These are phyloP conservation scores for Penicillium freii DNA, from an alignment of 2,329 filamentous ascomycete genomes.

Conservation along the genomic window DNA sequence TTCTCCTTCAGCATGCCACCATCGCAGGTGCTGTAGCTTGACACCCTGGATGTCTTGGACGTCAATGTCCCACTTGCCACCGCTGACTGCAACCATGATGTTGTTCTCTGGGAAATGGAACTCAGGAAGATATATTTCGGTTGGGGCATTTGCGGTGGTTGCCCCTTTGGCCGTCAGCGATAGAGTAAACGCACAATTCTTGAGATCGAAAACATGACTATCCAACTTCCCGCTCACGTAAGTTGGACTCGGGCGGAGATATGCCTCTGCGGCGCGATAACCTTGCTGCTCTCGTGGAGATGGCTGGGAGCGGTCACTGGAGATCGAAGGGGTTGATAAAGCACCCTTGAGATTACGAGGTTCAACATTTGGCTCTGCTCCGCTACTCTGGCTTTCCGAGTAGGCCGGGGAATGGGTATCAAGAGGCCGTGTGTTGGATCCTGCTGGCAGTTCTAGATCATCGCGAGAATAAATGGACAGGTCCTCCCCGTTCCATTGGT, in stretches of 20 bases:
- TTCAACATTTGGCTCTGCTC: slow-evolving; percentile 56
- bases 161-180: slow-evolving; percentile 61
- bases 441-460: slow-evolving; percentile 60
- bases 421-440: slow-evolving; percentile 28
- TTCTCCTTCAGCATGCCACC: slow-evolving; percentile 89
- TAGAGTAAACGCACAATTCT: slow-evolving; percentile 73
- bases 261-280: slow-evolving; percentile 88
- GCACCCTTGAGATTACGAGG: slow-evolving; percentile 73
- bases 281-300: slow-evolving; percentile 66
- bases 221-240: slow-evolving; percentile 68
- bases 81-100: slow-evolving; percentile 71
- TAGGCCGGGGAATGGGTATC: slow-evolving; percentile 52
- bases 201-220: slow-evolving; percentile 77
- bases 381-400: slow-evolving; percentile 51
- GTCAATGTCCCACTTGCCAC: slow-evolving; percentile 86
- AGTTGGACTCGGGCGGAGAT: slow-evolving; percentile 79
- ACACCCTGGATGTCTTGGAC: slow-evolving; percentile 68
- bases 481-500: slow-evolving; percentile 97
- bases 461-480: slow-evolving; percentile 85
- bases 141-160: slow-evolving; percentile 66
- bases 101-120: slow-evolving; percentile 83
- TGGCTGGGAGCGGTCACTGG: slow-evolving; percentile 54
- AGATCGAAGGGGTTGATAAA: slow-evolving; percentile 57
- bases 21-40: slow-evolving; percentile 72
- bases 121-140: slow-evolving; percentile 80